These are phyloP conservation scores for Umbellularia californica DNA, from an alignment of 164 flowering plant species.

Conservation along the genomic window DNA sequence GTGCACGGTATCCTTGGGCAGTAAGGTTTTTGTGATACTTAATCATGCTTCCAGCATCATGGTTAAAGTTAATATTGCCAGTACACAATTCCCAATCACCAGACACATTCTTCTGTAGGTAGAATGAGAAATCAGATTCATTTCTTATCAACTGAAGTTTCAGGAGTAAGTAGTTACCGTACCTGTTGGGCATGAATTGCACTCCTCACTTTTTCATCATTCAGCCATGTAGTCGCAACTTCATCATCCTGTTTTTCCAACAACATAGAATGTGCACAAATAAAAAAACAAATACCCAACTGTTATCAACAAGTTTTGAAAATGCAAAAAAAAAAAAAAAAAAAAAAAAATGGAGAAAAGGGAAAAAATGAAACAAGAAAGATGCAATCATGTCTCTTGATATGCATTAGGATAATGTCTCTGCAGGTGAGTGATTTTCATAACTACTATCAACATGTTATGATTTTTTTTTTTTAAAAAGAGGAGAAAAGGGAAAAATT, in stretches of 20 bases:
- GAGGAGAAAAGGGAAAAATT: too few relatives aligned
- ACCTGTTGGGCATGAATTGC: slow-evolving; percentile 83
- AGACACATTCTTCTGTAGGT: slow-evolving; percentile 27
- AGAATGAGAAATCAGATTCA: slow-evolving; percentile 2
- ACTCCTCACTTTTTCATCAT: slow-evolving; percentile 61
- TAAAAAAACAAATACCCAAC: not conserved
- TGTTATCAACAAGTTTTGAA: not conserved
- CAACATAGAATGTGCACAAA: not conserved
- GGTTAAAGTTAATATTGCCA: slow-evolving; percentile 35
- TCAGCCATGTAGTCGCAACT: slow-evolving; percentile 84
- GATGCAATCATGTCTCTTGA: not conserved
- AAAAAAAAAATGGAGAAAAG: not conserved
- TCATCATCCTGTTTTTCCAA: slow-evolving; percentile 55
- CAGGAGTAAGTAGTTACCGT: not conserved
- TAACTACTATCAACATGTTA: too few relatives aligned
- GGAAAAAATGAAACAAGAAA: not conserved
- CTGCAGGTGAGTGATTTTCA: too few relatives aligned
- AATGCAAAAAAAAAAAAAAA: not conserved
- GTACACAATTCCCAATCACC: slow-evolving; percentile 84
- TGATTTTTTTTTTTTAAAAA: too few relatives aligned
- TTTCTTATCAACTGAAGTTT: not conserved
- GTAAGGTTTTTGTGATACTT: slow-evolving; percentile 82
- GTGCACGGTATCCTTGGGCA: slow-evolving; percentile 62
- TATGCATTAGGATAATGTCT: too few relatives aligned
- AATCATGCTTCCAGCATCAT: slow-evolving; percentile 96